phyloP scores from a whole-genome alignment of 768 basidiomycete genomes.

The Auricularia sp. region DNA sequence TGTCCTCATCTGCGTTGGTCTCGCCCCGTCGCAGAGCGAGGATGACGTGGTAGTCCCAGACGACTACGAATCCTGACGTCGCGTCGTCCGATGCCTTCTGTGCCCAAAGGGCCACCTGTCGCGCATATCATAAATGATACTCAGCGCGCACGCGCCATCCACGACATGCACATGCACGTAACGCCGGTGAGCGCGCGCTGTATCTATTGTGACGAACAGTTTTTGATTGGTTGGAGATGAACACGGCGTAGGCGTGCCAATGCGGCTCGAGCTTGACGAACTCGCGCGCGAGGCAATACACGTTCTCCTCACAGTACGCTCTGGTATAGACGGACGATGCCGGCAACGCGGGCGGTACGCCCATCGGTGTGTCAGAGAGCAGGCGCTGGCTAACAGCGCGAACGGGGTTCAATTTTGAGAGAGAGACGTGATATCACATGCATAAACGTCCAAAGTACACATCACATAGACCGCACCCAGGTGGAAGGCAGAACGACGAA shows the following conservation, averaged over 20 bases:
- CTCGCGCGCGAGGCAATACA: conserved; percentile 44
- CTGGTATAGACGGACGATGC: conserved; percentile 37
- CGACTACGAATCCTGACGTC: conserved; percentile 26
- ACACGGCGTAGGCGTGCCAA: conserved; percentile 47
- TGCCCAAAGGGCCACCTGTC: conserved; percentile 54
- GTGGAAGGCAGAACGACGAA: background rate
- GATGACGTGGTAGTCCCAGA: conserved; percentile 70
- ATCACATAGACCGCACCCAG: background rate
- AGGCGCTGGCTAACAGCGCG: background rate
- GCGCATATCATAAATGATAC: background rate
- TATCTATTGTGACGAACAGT: conserved; percentile 31
- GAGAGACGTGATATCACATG: background rate
- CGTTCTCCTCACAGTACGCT: conserved; percentile 66
- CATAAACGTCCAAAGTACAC: background rate
- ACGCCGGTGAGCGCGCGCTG: background rate
- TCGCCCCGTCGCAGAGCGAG: conserved; percentile 12
- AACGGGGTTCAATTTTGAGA: background rate
- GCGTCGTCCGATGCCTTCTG: conserved; percentile 35
- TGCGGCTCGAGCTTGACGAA: conserved; percentile 25
- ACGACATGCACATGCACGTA: background rate
- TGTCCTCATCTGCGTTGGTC: background rate
- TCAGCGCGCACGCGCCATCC: background rate
- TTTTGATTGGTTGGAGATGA: conserved; percentile 54
- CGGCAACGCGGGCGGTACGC: background rate
- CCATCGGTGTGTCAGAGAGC: background rate